These are phyloP conservation scores for Pseudisothecium myosuroides DNA, from an alignment of 225 moss, liverwort and hornwort species.

Conservation along the genomic window DNA sequence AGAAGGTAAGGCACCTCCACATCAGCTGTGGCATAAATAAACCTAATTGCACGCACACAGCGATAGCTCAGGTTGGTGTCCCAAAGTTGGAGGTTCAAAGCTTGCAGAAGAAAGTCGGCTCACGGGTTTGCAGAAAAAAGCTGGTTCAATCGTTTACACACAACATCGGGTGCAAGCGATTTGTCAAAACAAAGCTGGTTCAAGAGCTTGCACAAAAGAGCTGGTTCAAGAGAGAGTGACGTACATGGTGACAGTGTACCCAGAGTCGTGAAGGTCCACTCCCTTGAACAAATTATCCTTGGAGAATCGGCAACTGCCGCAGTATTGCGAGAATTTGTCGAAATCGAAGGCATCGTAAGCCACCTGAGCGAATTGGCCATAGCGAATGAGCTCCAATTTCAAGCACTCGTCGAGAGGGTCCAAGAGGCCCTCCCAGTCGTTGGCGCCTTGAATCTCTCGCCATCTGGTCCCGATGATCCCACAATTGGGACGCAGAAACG, in stretches of 20 bases:
- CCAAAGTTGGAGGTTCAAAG: background rate
- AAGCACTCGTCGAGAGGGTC: constrained; percentile 29
- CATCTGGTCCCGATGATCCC: background rate
- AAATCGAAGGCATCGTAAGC: constrained; percentile 35
- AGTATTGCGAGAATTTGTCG: constrained; percentile 27
- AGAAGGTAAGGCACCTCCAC: constrained; percentile 26
- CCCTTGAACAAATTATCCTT: constrained; percentile 17
- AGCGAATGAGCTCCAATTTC: constrained; percentile 31
- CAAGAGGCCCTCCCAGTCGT: constrained; percentile 30
- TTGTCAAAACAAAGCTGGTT: background rate
- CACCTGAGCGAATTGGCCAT: constrained; percentile 41
- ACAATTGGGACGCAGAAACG: background rate
- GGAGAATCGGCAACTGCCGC: constrained; percentile 46
- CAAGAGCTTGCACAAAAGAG: background rate
- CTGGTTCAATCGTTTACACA: background rate
- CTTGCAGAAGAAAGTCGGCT: background rate
- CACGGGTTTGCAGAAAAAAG: background rate
- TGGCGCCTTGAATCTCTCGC: constrained; percentile 38
- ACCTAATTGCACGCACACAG: constrained; percentile 3
- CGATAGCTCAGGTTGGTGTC: background rate
- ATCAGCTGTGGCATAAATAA: constrained; percentile 43
- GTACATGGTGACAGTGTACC: constrained; percentile 44
- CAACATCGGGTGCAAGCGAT: background rate
- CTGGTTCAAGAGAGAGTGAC: background rate
- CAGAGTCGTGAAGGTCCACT: constrained; percentile 20